Conservation (phyloP, 2,329 filamentous ascomycete species). For the Aspergillus japonicus region DNA sequence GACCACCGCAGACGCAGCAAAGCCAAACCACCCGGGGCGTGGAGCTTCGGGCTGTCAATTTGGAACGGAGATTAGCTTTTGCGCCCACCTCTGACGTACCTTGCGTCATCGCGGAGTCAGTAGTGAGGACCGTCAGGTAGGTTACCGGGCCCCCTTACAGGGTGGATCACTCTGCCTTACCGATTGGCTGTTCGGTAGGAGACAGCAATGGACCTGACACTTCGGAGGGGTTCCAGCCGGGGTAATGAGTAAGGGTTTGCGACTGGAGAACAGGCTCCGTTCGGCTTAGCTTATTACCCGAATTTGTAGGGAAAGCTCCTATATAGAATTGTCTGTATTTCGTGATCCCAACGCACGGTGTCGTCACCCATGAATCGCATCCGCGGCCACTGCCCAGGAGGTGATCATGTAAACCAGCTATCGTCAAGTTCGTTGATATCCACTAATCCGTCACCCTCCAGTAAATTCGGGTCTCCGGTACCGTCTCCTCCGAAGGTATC, state of each 20-base stretch:
- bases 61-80: constrained; percentile 7
- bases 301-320: background rate
- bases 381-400: background rate
- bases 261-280: background rate
- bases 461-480: constrained; percentile 31
- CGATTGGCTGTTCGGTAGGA: constrained; percentile 5
- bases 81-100: constrained; percentile 1
- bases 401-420: constrained; percentile 38
- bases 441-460: constrained; percentile 39
- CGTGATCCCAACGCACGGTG: background rate
- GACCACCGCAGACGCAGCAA: constrained; percentile 1
- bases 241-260: background rate
- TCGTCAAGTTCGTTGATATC: constrained; percentile 44
- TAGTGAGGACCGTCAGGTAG: background rate
- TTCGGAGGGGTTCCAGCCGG: background rate
- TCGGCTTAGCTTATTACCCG: background rate
- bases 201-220: background rate
- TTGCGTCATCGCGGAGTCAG: constrained; percentile 13
- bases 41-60: constrained; percentile 4
- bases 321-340: background rate
- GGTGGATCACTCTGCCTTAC: constrained; percentile 3
- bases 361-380: background rate
- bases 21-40: constrained; percentile 14
- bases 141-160: constrained; percentile 6
- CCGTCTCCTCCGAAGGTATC: constrained; percentile 37